Base-by-base conservation (phyloP, 495 filamentous ascomycete genomes). In the Podospora anserina region DNA sequence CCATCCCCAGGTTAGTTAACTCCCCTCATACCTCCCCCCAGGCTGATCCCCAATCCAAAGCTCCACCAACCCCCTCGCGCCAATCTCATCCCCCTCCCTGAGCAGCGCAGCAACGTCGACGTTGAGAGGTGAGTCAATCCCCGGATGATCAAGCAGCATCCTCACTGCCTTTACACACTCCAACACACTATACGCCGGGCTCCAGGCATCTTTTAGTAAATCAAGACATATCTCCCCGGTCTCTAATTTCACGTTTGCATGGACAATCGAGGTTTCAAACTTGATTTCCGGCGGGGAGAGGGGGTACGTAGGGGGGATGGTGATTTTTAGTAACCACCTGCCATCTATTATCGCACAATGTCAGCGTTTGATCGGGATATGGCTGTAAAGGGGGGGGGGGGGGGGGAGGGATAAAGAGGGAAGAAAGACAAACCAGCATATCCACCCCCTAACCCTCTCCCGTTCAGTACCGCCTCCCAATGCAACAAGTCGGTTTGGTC, bases 211-310 rank as follows among this genome's bases (percentile, higher is more conserved):
- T 70, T 89, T 90, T 58, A 99, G 79, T 66, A 99, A 83, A 69
- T 97, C 94, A 15, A 98, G 86, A 74, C 95, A 98, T 76, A 99
- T 95, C 77, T 97, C 92, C 72, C 95, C 95, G 4, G 89, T 93
- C 70, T 87, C 82, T 75, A 92, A 89, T 67, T 85, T 83, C 27
- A 97, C 85, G 79, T 97, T 97, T 11, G 94, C 89, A 79, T 97
- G 94, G 72, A 90, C 93, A 71, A 95, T 88, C 61, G 86, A 86
- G 30, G 92, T 98, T 1, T 82, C 78, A 82, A 99, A 99, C 56
- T 71, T 82, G 69, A 98, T 90, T 13, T 78, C 82, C 0, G 95
- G 95, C 7, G 95, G 91, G 3, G 84, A 69, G 53, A 88, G 81
- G 0, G 95, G 95, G 82, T 99, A 98, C 61, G 83, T 88, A 0